A percentile compares a stretch with the other conserved stretches of the same genome.
Conservation (phyloP, 2,329 filamentous ascomycete species). For the Fusarium ambrosium region DNA sequence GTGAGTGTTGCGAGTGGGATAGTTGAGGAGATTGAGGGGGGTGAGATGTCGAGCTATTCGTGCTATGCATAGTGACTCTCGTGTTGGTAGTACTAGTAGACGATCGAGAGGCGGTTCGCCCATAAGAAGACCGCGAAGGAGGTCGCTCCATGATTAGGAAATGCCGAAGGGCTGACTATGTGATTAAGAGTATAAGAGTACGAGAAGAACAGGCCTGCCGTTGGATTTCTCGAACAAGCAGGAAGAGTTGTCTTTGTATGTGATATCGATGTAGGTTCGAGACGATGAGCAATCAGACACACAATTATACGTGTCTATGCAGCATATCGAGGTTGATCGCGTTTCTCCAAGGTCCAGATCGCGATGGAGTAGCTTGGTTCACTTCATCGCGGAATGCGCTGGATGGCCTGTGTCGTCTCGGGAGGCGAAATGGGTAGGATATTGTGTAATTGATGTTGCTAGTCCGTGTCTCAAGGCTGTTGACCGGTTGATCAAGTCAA, state of each 20-base stretch:
- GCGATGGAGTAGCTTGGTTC: slow-evolving; percentile 29
- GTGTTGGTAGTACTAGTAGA: slow-evolving; percentile 60
- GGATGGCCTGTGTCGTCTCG: slow-evolving; percentile 24
- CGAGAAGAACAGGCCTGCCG: slow-evolving; percentile 5
- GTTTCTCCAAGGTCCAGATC: slow-evolving; percentile 22
- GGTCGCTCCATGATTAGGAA: slow-evolving; percentile 50
- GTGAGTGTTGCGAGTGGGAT: slow-evolving; percentile 52
- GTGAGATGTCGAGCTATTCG: slow-evolving; percentile 59
- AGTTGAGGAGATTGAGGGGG: slow-evolving; percentile 54
- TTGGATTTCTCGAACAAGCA: slow-evolving; percentile 9
- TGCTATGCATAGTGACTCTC: slow-evolving; percentile 56
- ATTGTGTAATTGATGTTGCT: slow-evolving; percentile 18
- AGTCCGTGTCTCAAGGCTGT: slow-evolving; percentile 11
- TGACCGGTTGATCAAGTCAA: slow-evolving; percentile 11
- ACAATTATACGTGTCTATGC: slow-evolving; percentile 4
- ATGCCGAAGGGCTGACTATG: not conserved
- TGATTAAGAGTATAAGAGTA: not conserved
- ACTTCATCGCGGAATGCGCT: slow-evolving; percentile 33
- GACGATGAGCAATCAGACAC: not conserved
- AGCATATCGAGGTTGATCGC: slow-evolving; percentile 27
- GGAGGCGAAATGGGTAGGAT: slow-evolving; percentile 30
- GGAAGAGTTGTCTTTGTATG: not conserved
- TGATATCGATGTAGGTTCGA: slow-evolving; percentile 5
- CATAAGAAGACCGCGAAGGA: slow-evolving; percentile 49
- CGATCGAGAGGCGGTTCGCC: slow-evolving; percentile 62